Conservation (phyloP, 371 early-diverging fungal genomes). For the Rhizopus arrhizus region DNA sequence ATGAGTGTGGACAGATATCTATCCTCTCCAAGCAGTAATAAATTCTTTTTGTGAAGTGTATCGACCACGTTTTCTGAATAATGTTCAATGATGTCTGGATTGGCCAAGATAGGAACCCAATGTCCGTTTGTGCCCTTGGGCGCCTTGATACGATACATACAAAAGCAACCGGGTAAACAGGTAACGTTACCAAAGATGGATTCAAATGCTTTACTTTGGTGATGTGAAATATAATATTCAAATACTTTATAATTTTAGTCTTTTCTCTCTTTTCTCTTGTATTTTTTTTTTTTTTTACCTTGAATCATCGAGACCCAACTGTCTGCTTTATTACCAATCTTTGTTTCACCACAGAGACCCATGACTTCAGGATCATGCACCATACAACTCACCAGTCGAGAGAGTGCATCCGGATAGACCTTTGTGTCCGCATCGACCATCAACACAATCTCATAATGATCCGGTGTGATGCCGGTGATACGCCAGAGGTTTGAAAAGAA, state of each 20-base stretch:
- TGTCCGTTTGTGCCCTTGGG: slow-evolving; percentile 76
- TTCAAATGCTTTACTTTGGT: slow-evolving; percentile 92
- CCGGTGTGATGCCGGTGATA: slow-evolving; percentile 81
- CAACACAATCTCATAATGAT: slow-evolving; percentile 85
- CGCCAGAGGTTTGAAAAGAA: slow-evolving; percentile 89
- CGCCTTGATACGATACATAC: slow-evolving; percentile 92
- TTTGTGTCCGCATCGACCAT: slow-evolving; percentile 99
- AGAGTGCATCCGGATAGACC: slow-evolving; percentile 77
- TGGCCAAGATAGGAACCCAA: slow-evolving; percentile 88
- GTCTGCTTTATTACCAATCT: slow-evolving; percentile 80
- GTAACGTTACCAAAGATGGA: slow-evolving; percentile 95
- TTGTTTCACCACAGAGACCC: slow-evolving; percentile 90
- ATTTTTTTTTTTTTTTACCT: slow-evolving; percentile 21
- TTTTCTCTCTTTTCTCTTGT: neutral
- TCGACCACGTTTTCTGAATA: slow-evolving; percentile 97
- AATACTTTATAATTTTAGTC: slow-evolving; percentile 13
- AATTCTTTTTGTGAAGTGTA: slow-evolving; percentile 98
- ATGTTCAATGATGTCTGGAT: slow-evolving; percentile 92
- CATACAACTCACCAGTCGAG: slow-evolving; percentile 68
- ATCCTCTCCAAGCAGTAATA: slow-evolving; percentile 97
- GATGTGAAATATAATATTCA: slow-evolving; percentile 89
- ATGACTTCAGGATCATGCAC: slow-evolving; percentile 74
- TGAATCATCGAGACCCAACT: slow-evolving; percentile 94
- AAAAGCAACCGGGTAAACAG: slow-evolving; percentile 97
- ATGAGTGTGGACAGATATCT: slow-evolving; percentile 98